These are phyloP conservation scores for Chaetothyriales sp. DNA, from an alignment of 2,329 filamentous ascomycete genomes.

Conservation along the genomic window DNA sequence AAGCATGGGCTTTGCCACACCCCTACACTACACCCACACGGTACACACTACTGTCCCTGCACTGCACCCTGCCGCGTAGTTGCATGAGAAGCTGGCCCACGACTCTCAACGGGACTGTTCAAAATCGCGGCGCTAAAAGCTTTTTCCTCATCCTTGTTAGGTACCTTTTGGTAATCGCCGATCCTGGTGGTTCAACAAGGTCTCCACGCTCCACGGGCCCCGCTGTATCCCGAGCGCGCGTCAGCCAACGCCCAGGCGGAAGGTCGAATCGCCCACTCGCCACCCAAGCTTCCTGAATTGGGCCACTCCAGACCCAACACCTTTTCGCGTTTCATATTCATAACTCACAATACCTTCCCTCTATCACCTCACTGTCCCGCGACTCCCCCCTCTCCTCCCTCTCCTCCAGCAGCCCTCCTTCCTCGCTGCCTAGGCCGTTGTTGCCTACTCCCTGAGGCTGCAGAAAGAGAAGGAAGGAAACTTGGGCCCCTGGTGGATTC, in stretches of 20 bases:
- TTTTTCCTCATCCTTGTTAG: background rate
- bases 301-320: slow-evolving; percentile 14
- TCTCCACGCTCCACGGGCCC: too few relatives aligned
- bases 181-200: background rate
- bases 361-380: slow-evolving; percentile 1
- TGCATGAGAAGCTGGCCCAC: background rate
- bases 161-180: background rate
- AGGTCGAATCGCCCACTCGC: background rate
- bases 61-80: background rate
- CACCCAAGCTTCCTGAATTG: slow-evolving; percentile 1
- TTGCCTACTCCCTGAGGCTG: slow-evolving; percentile 6
- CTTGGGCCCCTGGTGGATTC: slow-evolving; percentile 1
- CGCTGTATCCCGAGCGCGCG: background rate
- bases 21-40: too few relatives aligned
- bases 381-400: slow-evolving; percentile 1
- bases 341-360: slow-evolving; percentile 2
- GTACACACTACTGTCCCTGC: too few relatives aligned
- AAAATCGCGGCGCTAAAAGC: background rate
- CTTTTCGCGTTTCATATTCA: slow-evolving; percentile 8
- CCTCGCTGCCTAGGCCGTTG: background rate
- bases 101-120: background rate
- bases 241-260: background rate
- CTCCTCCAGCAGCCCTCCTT: slow-evolving; percentile 5
- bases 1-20: background rate
- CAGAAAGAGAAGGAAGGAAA: slow-evolving; percentile 5